Percentiles rank a stretch among this genome's conserved stretches.
phyloP scores from a whole-genome alignment of 352 stramenopile genomes.

The Phytopythium helicoides region DNA sequence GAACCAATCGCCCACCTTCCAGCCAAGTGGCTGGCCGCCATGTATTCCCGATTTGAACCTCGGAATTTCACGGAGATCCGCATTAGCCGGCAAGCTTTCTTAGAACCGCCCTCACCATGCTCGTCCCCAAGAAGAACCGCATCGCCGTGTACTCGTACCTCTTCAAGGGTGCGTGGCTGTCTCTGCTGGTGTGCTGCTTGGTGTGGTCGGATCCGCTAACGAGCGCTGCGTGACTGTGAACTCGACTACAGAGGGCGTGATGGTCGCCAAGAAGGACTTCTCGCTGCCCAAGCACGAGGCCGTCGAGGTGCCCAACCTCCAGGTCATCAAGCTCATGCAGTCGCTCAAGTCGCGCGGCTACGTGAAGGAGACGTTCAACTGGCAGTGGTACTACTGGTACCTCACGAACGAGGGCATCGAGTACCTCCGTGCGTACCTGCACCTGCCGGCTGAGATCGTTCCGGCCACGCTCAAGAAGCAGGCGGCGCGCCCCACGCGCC shows the following conservation, averaged over 20 bases:
- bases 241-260: conserved; percentile 69
- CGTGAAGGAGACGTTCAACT: conserved; percentile 99
- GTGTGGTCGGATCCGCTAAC: not conserved
- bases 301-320: conserved; percentile 98
- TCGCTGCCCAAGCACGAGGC: conserved; percentile 92
- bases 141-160: conserved; percentile 99
- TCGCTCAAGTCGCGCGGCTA: conserved; percentile 97
- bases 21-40: not conserved
- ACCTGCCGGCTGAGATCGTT: conserved; percentile 98
- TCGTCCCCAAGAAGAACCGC: conserved; percentile 98
- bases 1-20: too few species aligned
- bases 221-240: too few species aligned
- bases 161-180: conserved; percentile 81
- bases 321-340: conserved; percentile 98
- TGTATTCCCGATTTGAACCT: conserved; percentile 60
- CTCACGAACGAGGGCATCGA: conserved; percentile 99
- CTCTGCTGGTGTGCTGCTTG: not conserved
- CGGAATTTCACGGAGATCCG: conserved; percentile 78
- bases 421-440: conserved; percentile 98
- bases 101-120: conserved; percentile 67
- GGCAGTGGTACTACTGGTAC: conserved; percentile 99
- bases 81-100: conserved; percentile 89
- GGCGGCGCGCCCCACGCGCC: conserved; percentile 75
- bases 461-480: conserved; percentile 98
- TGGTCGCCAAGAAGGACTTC: conserved; percentile 91